Evolutionary conservation across 495 filamentous ascomycete species (phyloP), one percentile per base, ranked within the genome.

Genomic region (Trichoderma asperelloides): DNA sequence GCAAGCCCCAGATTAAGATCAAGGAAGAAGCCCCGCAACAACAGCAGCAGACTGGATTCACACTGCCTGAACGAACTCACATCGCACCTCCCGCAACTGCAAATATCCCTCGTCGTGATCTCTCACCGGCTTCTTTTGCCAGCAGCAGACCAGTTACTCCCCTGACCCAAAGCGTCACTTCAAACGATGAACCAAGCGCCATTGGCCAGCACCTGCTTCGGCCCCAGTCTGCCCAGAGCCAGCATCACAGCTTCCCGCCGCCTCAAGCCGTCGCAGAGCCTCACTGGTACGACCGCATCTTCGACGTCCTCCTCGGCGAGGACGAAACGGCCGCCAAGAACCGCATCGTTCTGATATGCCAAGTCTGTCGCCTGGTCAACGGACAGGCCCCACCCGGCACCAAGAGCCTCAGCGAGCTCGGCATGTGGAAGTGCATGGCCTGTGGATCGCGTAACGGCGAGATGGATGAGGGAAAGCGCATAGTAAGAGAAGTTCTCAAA

Each of bases 281-380:
- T 43, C 85, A 88, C 68, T 98, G 96, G 96, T 98, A 97, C 75
- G 95, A 98, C 72, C 87, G 95, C 55, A 85, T 98, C 40, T 77
- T 98, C 47, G 95, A 98, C 73, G 87, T 96, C 6, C 84, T 99
- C 39, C 81, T 99, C 0, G 95, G 95, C 27, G 95, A 99, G 76
- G 95, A 99, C 70, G 95, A 99, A 77, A 94, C 90, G 47, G 88
- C 90, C 30, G 86, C 96, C 0, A 94, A 91, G 77, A 97, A 97
- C 77, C 86, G 95, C 6, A 86, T 96, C 64, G 95, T 88, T 30
- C 76, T 99, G 71, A 95, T 99, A 64, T 99, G 95, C 78, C 69
- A 74, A 25, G 79, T 84, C 25, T 99, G 95, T 73, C 83, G 91
- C 30, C 84, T 97, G 12, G 94, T 99, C 40, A 99, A 99, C 73